These are phyloP conservation scores for Eucalyptus shirleyi DNA, from an alignment of 345 rosid genomes.

Conservation along the genomic window DNA sequence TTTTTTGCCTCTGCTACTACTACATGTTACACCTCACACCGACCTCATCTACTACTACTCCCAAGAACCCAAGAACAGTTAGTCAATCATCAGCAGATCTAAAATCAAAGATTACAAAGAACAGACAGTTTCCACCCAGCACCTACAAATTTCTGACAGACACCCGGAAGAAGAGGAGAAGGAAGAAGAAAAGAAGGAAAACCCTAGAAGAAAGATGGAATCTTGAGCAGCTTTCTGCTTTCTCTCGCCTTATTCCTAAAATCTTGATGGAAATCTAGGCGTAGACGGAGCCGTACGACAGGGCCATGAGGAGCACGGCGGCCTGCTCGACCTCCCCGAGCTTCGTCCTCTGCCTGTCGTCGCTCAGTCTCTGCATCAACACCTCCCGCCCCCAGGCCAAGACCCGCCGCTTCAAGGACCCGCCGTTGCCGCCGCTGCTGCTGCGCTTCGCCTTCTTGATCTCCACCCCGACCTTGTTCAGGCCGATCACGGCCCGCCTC, in stretches of 20 bases:
- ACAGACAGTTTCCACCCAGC: neutral
- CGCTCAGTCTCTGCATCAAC: constrained; percentile 11
- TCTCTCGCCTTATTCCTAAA: neutral
- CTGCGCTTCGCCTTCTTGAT: constrained; percentile 9
- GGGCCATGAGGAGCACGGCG: constrained; percentile 37
- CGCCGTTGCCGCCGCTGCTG: neutral
- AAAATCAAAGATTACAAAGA: neutral
- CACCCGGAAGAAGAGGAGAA: neutral
- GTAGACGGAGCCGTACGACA: constrained; percentile 30
- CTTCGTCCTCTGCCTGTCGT: constrained; percentile 15
- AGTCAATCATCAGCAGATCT: neutral
- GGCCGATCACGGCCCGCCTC: constrained; percentile 16
- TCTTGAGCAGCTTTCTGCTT: neutral
- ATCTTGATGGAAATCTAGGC: neutral
- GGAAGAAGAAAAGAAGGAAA: neutral
- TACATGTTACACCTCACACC: neutral
- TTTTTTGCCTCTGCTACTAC: neutral
- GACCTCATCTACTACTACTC: neutral
- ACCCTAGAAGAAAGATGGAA: neutral
- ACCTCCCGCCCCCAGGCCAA: constrained; percentile 21
- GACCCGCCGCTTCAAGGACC: constrained; percentile 21
- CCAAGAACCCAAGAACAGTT: neutral
- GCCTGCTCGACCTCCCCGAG: constrained; percentile 42
- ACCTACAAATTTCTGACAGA: neutral
- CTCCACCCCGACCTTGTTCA: constrained; percentile 3